Percentiles rank a stretch among this genome's conserved stretches.
These are phyloP conservation scores for Neurospora terricola DNA, from an alignment of 495 filamentous ascomycete genomes.

Conservation along the genomic window DNA sequence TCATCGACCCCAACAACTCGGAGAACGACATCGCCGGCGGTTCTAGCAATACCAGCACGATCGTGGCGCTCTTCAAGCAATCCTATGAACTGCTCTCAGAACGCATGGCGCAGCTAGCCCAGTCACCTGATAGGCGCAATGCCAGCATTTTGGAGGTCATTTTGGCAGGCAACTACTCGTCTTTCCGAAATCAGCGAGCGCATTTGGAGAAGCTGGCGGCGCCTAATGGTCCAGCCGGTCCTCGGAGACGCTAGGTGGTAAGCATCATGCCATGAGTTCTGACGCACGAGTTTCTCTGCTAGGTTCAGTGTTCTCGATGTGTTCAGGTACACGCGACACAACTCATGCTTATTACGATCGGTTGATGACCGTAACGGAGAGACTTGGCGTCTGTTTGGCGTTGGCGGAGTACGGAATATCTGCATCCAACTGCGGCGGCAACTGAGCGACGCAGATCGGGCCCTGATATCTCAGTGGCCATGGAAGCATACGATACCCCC, in stretches of 20 bases:
- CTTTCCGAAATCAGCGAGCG: conserved; percentile 53
- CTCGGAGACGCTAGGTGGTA: neutral
- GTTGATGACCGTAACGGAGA: neutral
- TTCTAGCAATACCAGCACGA: conserved; percentile 50
- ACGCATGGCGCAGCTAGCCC: conserved; percentile 41
- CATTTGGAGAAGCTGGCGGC: conserved; percentile 22
- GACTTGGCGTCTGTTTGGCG: neutral
- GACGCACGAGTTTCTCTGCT: neutral
- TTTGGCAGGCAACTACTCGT: conserved; percentile 62
- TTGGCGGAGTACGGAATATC: neutral
- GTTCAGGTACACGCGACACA: neutral
- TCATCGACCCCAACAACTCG: conserved; percentile 79
- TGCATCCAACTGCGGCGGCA: neutral
- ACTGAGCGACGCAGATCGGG: neutral
- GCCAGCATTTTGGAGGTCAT: conserved; percentile 55
- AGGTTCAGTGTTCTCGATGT: neutral
- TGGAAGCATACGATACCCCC: neutral
- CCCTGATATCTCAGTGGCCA: neutral
- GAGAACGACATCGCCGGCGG: conserved; percentile 82
- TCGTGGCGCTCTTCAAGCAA: conserved; percentile 53
- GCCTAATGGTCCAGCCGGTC: neutral
- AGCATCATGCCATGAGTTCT: neutral
- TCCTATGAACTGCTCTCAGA: conserved; percentile 47
- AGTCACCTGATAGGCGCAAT: conserved; percentile 12
- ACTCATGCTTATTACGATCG: neutral